A percentile compares a stretch with the other conserved stretches of the same genome.
Evolutionary conservation across 2,329 filamentous ascomycete genomes (phyloP).

Genomic region (Penicillium hordei): DNA sequence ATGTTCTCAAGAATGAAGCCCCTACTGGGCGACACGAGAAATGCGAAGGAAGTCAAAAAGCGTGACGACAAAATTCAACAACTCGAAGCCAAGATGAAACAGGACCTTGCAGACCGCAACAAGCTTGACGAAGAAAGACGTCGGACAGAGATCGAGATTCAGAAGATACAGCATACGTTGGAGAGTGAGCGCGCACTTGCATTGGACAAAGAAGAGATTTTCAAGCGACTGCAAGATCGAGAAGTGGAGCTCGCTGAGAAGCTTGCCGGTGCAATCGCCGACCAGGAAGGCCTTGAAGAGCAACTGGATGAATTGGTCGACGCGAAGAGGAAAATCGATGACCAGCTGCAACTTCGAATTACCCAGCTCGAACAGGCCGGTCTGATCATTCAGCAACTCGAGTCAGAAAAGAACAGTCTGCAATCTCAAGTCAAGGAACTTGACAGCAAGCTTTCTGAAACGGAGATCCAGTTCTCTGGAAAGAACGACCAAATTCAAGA

Average conservation of each 20-base stretch:
- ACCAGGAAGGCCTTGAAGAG: slow-evolving; percentile 91
- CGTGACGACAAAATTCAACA: slow-evolving; percentile 89
- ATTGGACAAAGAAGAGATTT: slow-evolving; percentile 97
- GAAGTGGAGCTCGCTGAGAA: slow-evolving; percentile 92
- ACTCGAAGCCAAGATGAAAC: slow-evolving; percentile 77
- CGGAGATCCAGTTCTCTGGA: slow-evolving; percentile 69
- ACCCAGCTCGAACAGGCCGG: slow-evolving; percentile 89
- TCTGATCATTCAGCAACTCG: slow-evolving; percentile 77
- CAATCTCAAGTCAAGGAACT: slow-evolving; percentile 66
- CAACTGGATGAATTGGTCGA: slow-evolving; percentile 86
- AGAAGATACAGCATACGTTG: slow-evolving; percentile 86
- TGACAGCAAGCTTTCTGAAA: slow-evolving; percentile 67
- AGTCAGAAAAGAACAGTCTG: slow-evolving; percentile 79
- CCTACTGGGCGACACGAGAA: slow-evolving; percentile 84
- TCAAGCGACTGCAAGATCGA: slow-evolving; percentile 89
- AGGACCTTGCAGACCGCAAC: slow-evolving; percentile 71
- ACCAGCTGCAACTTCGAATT: slow-evolving; percentile 75
- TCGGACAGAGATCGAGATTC: slow-evolving; percentile 80
- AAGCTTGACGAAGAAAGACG: slow-evolving; percentile 88
- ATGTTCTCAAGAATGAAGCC: slow-evolving; percentile 94
- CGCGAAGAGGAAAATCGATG: slow-evolving; percentile 84
- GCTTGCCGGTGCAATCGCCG: slow-evolving; percentile 83
- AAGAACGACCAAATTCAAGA: slow-evolving; percentile 73
- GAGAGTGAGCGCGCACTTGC: slow-evolving; percentile 95
- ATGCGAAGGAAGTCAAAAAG: slow-evolving; percentile 90